These are phyloP conservation scores for Saccharum hybrid DNA, from an alignment of 202 grass and related monocot genomes.

Conservation along the genomic window DNA sequence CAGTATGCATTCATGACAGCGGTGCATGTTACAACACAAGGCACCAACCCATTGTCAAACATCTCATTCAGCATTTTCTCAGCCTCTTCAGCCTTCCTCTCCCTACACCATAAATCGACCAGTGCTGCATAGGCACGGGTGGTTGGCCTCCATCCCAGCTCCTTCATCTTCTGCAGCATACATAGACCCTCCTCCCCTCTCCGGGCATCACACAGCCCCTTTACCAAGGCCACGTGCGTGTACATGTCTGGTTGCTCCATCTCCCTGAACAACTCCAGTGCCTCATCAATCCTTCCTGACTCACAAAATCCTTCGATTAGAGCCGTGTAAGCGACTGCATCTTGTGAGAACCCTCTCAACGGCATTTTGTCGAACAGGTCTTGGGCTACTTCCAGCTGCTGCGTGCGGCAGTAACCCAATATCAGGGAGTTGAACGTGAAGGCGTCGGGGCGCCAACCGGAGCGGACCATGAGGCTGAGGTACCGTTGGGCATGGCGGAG, in stretches of 20 bases:
- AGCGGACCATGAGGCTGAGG: constrained; percentile 61
- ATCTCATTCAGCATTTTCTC: constrained; percentile 63
- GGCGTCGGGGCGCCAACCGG: constrained; percentile 51
- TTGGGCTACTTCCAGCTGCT: constrained; percentile 36
- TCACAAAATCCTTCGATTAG: constrained; percentile 58
- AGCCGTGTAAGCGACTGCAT: constrained; percentile 52
- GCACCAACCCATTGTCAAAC: constrained; percentile 43
- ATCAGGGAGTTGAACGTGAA: constrained; percentile 70
- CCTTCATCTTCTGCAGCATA: constrained; percentile 52
- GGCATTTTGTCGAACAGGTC: constrained; percentile 66
- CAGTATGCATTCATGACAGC: constrained; percentile 50
- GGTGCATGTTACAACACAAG: constrained; percentile 58
- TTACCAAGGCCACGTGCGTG: constrained; percentile 46
- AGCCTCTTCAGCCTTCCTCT: constrained; percentile 42
- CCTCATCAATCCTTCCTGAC: constrained; percentile 49
- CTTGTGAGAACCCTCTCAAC: constrained; percentile 47
- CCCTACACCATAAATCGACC: constrained; percentile 42
- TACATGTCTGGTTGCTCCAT: constrained; percentile 51
- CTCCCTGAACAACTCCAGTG: constrained; percentile 46
- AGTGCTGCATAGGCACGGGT: constrained; percentile 39
- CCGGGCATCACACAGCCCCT: constrained; percentile 53
- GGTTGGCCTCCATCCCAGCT: constrained; percentile 45
- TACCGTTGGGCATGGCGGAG: constrained; percentile 51
- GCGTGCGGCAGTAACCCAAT: constrained; percentile 36
- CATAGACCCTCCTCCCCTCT: constrained; percentile 42